Conservation (phyloP, 169 alveolate species). For the Perkinsus marinus region DNA sequence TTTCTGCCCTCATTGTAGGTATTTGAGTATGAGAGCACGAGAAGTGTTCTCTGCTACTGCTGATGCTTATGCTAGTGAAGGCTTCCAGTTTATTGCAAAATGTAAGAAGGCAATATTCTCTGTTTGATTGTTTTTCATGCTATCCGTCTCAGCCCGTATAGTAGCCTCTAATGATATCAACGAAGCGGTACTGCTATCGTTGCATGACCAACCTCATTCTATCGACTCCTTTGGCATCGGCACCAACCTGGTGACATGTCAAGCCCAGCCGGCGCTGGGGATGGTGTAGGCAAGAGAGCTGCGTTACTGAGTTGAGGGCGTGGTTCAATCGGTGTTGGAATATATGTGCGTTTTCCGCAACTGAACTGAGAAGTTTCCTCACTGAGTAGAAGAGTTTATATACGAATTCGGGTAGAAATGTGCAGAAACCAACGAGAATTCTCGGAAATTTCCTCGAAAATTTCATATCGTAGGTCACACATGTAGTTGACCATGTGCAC, state of each 20-base stretch:
- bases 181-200: conserved; percentile 28
- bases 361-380: too few relatives aligned
- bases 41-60: background rate
- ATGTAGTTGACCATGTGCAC: too few relatives aligned
- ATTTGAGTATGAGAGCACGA: background rate
- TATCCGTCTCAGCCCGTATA: conserved; percentile 8
- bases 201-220: conserved; percentile 49
- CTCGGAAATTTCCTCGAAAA: too few relatives aligned
- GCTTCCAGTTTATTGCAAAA: background rate
- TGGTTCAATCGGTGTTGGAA: too few relatives aligned
- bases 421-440: too few relatives aligned
- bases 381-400: too few relatives aligned
- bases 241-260: conserved; percentile 78
- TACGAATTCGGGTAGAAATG: too few relatives aligned
- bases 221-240: conserved; percentile 79
- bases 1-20: too few relatives aligned
- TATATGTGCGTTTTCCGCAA: too few relatives aligned
- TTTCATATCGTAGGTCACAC: too few relatives aligned
- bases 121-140: background rate
- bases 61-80: background rate
- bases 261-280: conserved; percentile 79
- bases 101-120: background rate
- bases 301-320: background rate
- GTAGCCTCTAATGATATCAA: conserved; percentile 70
- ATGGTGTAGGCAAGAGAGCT: conserved; percentile 19